Evolutionary conservation across 805 yeast species (phyloP).

Genomic region (Candida ponderosae): DNA sequence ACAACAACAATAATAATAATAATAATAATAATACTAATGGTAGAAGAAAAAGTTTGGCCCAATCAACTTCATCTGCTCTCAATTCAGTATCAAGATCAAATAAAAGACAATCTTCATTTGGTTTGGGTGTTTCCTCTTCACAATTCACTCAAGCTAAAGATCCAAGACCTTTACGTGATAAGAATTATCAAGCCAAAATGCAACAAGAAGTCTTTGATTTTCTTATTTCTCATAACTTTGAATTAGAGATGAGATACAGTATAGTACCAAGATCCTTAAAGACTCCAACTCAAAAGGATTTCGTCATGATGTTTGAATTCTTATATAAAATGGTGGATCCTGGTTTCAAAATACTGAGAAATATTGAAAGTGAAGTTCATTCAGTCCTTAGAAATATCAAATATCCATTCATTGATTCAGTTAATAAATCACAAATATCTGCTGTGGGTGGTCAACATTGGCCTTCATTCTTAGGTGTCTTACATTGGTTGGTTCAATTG

Average conservation of each 20-base stretch:
- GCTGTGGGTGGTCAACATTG: slow-evolving; percentile 90
- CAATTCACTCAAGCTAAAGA: slow-evolving; percentile 34
- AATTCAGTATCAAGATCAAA: slow-evolving; percentile 3
- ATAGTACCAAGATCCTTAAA: slow-evolving; percentile 55
- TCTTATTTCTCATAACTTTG: slow-evolving; percentile 57
- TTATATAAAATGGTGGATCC: slow-evolving; percentile 75
- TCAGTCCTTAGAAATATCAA: slow-evolving; percentile 53
- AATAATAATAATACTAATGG: background rate
- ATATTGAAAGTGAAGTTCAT: slow-evolving; percentile 72
- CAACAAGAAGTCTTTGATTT: slow-evolving; percentile 65
- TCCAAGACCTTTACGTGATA: slow-evolving; percentile 74
- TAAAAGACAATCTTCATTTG: slow-evolving; percentile 18
- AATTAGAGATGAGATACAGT: slow-evolving; percentile 65
- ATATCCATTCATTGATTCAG: slow-evolving; percentile 75
- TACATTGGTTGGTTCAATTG: slow-evolving; percentile 71
- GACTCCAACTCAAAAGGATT: slow-evolving; percentile 84
- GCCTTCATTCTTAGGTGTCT: slow-evolving; percentile 76
- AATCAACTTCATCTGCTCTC: background rate
- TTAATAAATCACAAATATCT: slow-evolving; percentile 77
- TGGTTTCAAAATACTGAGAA: slow-evolving; percentile 56
- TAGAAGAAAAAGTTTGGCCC: slow-evolving; percentile 15
- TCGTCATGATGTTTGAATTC: slow-evolving; percentile 71
- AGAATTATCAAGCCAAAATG: slow-evolving; percentile 53
- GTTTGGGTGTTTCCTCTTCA: slow-evolving; percentile 6
- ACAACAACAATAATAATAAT: background rate